A percentile compares a stretch with the other conserved stretches of the same genome.
phyloP scores from a whole-genome alignment of 108 stramenopile species.

The Fragilariopsis cylindrus region DNA sequence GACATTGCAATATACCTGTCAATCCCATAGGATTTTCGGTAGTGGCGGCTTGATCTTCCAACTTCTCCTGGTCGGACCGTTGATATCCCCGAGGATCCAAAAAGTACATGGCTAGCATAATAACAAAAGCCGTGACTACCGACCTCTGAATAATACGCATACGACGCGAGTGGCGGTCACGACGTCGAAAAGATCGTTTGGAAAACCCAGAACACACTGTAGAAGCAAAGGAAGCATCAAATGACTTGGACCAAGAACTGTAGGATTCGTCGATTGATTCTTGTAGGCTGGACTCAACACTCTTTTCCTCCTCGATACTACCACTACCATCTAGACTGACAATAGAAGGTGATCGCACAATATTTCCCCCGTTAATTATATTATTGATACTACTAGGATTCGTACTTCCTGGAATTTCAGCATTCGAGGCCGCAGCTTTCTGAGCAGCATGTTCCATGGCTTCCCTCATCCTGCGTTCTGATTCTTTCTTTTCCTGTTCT shows the following conservation, averaged over 20 bases:
- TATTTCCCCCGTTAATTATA: background rate
- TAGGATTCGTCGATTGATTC: slow-evolving; percentile 40
- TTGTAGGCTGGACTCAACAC: slow-evolving; percentile 24
- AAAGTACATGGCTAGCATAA: slow-evolving; percentile 34
- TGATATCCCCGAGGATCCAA: slow-evolving; percentile 25
- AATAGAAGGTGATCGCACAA: slow-evolving; percentile 1
- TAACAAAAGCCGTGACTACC: slow-evolving; percentile 10
- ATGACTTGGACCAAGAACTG: slow-evolving; percentile 42
- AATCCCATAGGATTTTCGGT: slow-evolving; percentile 39
- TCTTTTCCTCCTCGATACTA: slow-evolving; percentile 6
- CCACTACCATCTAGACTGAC: background rate
- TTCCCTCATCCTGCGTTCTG: slow-evolving; percentile 25
- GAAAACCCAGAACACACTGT: slow-evolving; percentile 36
- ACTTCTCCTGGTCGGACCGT: background rate
- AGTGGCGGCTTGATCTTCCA: slow-evolving; percentile 11
- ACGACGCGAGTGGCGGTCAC: slow-evolving; percentile 34
- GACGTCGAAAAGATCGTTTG: slow-evolving; percentile 24
- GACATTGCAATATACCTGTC: slow-evolving; percentile 32
- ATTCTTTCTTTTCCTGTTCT: slow-evolving; percentile 24
- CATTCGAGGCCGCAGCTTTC: slow-evolving; percentile 42
- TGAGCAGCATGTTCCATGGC: slow-evolving; percentile 43
- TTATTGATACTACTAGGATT: background rate
- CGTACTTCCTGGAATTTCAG: slow-evolving; percentile 24
- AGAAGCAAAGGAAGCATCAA: slow-evolving; percentile 40
- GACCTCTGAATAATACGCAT: slow-evolving; percentile 32